phyloP scores from a whole-genome alignment of 768 basidiomycete genomes.

The Termitomyces sp. region DNA sequence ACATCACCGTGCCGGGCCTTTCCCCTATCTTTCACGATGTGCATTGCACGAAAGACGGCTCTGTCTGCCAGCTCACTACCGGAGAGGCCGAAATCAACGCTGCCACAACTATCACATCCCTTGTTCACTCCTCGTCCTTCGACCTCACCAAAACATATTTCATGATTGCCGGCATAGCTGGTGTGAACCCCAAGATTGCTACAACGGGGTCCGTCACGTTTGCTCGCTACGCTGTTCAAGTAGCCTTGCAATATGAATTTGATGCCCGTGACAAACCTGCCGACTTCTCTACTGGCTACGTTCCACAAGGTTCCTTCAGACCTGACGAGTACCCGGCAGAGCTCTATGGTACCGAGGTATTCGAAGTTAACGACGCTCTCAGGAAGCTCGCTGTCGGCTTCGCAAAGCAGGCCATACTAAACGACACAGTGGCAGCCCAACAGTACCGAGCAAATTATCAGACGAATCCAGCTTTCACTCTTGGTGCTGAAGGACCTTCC shows the following conservation, averaged over 20 bases:
- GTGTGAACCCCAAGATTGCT: constrained; percentile 5
- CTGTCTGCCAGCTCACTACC: constrained; percentile 6
- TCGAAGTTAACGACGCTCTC: constrained; percentile 7
- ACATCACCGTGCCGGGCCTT: constrained; percentile 7
- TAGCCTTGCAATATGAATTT: constrained; percentile 8
- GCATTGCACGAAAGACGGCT: constrained; percentile 1
- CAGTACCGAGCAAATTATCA: constrained; percentile 2
- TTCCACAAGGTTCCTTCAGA: constrained; percentile 5
- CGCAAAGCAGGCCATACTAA: constrained; percentile 5
- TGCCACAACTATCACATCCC: constrained; percentile 5
- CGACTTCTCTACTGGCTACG: constrained; percentile 6
- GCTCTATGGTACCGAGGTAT: constrained; percentile 9
- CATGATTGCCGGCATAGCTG: constrained; percentile 7
- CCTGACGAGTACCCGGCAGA: constrained; percentile 5
- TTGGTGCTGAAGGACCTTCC: not conserved
- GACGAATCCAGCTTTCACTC: not conserved
- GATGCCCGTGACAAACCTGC: constrained; percentile 7
- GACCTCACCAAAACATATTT: constrained; percentile 6
- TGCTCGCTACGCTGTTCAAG: constrained; percentile 9
- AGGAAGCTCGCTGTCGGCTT: constrained; percentile 5
- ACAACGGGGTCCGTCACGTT: constrained; percentile 8
- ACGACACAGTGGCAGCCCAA: constrained; percentile 1
- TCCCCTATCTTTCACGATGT: constrained; percentile 7
- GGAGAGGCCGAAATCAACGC: constrained; percentile 9
- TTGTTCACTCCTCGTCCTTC: constrained; percentile 3